Percentiles rank a stretch among this genome's conserved stretches.
Evolutionary conservation across 164 flowering plant species (phyloP).

Genomic region (Amborella trichopoda): DNA sequence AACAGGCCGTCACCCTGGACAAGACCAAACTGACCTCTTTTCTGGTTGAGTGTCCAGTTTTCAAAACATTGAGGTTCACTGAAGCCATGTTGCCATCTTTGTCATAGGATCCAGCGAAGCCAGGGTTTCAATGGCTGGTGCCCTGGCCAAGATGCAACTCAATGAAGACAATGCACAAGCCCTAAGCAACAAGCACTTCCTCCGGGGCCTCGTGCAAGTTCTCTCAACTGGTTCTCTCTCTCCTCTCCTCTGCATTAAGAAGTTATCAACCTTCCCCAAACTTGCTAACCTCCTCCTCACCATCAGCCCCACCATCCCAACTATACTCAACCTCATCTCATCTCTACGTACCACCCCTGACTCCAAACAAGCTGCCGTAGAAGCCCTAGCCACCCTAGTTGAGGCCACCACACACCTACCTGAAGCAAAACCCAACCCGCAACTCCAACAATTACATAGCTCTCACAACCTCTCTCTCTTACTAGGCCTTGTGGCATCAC

Average conservation of each 20-base stretch:
- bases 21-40: no score
- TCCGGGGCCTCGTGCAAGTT: slow-evolving; percentile 9
- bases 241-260: slow-evolving; percentile 13
- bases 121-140: slow-evolving; percentile 13
- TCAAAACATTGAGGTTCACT: no score
- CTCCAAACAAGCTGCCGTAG: slow-evolving; percentile 7
- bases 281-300: slow-evolving; percentile 9
- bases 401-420: slow-evolving; percentile 5
- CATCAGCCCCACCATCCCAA: slow-evolving; percentile 7
- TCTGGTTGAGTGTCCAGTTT: no score
- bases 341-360: slow-evolving; percentile 1
- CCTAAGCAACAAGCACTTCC: slow-evolving; percentile 7
- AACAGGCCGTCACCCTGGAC: no score
- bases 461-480: slow-evolving; percentile 8
- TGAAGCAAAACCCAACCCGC: slow-evolving; percentile 8
- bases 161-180: slow-evolving; percentile 4
- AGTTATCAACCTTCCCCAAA: slow-evolving; percentile 7
- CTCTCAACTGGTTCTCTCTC: slow-evolving; percentile 13
- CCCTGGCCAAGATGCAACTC: slow-evolving; percentile 12
- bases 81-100: no score
- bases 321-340: slow-evolving; percentile 10
- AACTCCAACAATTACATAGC: slow-evolving; percentile 10
- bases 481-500: slow-evolving; percentile 4
- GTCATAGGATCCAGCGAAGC: slow-evolving; percentile 10
- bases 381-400: slow-evolving; percentile 9